A percentile compares a stretch with the other conserved stretches of the same genome.
phyloP scores from a whole-genome alignment of 2,329 filamentous ascomycete genomes.

The Sphaerostilbella broomeana region DNA sequence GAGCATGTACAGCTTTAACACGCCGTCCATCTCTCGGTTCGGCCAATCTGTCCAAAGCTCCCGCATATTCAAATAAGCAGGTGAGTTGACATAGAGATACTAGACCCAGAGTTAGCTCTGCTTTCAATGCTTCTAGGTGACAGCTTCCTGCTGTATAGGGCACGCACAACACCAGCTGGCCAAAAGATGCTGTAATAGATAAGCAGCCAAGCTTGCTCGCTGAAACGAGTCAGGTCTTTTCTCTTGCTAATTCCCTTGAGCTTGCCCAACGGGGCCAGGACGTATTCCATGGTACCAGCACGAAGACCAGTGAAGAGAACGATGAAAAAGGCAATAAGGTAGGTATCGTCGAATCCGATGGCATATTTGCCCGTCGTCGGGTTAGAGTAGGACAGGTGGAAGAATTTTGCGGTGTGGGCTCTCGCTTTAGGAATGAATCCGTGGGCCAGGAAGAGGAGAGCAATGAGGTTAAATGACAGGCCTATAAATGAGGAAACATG shows the following conservation, averaged over 20 bases:
- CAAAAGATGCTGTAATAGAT: slow-evolving; percentile 79
- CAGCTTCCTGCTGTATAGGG: not conserved
- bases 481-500: slow-evolving; percentile 37
- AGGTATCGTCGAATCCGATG: slow-evolving; percentile 71
- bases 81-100: slow-evolving; percentile 74
- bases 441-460: slow-evolving; percentile 76
- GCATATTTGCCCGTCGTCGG: slow-evolving; percentile 61
- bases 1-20: slow-evolving; percentile 85
- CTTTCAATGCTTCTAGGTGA: not conserved
- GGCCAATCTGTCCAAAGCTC: slow-evolving; percentile 86
- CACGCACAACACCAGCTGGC: slow-evolving; percentile 71
- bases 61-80: slow-evolving; percentile 69
- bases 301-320: slow-evolving; percentile 82
- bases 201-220: slow-evolving; percentile 89
- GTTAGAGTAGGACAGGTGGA: slow-evolving; percentile 79
- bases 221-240: slow-evolving; percentile 77
- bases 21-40: slow-evolving; percentile 61
- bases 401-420: slow-evolving; percentile 77
- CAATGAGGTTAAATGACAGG: slow-evolving; percentile 77
- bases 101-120: slow-evolving; percentile 29
- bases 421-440: slow-evolving; percentile 74
- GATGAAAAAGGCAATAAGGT: slow-evolving; percentile 71
- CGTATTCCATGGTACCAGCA: slow-evolving; percentile 78
- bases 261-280: slow-evolving; percentile 71
- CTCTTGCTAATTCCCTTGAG: slow-evolving; percentile 64